Conservation (phyloP, 352 stramenopile genomes). For the Pythium apleroticum region DNA sequence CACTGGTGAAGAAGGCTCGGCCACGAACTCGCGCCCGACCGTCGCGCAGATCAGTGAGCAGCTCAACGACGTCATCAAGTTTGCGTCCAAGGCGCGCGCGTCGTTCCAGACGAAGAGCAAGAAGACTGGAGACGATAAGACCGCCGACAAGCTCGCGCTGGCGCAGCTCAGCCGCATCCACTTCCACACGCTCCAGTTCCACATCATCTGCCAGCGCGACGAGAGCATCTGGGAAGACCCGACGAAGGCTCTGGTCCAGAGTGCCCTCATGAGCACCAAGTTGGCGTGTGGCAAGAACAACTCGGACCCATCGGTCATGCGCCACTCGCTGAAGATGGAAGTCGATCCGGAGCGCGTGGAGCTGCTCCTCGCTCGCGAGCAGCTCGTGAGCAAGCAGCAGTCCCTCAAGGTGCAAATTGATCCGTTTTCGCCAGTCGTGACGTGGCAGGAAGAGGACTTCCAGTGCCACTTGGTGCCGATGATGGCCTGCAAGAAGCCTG, state of each 20-base stretch:
- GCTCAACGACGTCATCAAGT: slow-evolving; percentile 69
- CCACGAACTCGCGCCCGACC: slow-evolving; percentile 71
- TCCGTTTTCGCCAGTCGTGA: slow-evolving; percentile 60
- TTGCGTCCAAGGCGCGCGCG: slow-evolving; percentile 44
- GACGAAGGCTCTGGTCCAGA: slow-evolving; percentile 69
- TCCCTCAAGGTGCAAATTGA: slow-evolving; percentile 59
- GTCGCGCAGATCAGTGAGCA: slow-evolving; percentile 75
- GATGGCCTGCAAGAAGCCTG: slow-evolving; percentile 79
- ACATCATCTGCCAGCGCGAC: slow-evolving; percentile 79
- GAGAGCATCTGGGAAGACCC: slow-evolving; percentile 68
- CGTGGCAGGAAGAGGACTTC: slow-evolving; percentile 74
- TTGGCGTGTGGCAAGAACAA: slow-evolving; percentile 69
- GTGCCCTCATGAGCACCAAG: slow-evolving; percentile 81
- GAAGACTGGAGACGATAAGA: not conserved
- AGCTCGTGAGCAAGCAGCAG: slow-evolving; percentile 59
- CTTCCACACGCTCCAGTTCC: slow-evolving; percentile 87
- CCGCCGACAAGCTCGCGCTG: slow-evolving; percentile 40
- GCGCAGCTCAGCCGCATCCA: slow-evolving; percentile 76
- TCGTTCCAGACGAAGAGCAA: slow-evolving; percentile 37
- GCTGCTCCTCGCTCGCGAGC: slow-evolving; percentile 50
- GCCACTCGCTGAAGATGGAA: slow-evolving; percentile 61
- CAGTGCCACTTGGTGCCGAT: slow-evolving; percentile 78
- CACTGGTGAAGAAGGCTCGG: slow-evolving; percentile 66
- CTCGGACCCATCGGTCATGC: slow-evolving; percentile 42
- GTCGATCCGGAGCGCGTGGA: slow-evolving; percentile 74